phyloP scores from a whole-genome alignment of 140 eudicot genomes.

The Ambrosia hybrid region DNA sequence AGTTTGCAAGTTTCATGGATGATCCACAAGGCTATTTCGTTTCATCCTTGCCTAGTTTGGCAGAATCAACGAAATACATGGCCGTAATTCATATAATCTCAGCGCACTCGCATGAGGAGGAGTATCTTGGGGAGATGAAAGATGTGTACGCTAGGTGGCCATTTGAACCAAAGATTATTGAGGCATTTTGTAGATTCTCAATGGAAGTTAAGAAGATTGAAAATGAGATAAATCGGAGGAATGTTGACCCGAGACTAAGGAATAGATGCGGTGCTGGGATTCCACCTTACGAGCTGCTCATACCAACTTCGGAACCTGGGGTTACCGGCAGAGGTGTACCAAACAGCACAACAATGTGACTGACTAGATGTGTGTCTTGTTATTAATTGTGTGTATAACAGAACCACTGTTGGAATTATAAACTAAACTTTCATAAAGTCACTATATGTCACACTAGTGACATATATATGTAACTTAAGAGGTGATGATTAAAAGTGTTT shows the following conservation, averaged over 20 bases:
- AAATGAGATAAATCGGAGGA: constrained; percentile 26
- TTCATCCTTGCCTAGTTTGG: constrained; percentile 48
- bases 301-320: too few relatives aligned
- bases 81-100: constrained; percentile 52
- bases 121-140: constrained; percentile 58
- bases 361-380: too few relatives aligned
- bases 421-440: too few relatives aligned
- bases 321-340: constrained; percentile 27
- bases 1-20: background rate
- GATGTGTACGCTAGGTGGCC: constrained; percentile 46
- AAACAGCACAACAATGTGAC: too few relatives aligned
- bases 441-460: too few relatives aligned
- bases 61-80: constrained; percentile 50
- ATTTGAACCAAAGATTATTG: constrained; percentile 49
- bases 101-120: constrained; percentile 58
- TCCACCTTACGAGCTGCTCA: too few relatives aligned
- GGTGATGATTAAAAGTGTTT: too few relatives aligned
- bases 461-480: too few relatives aligned
- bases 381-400: too few relatives aligned
- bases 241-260: too few relatives aligned
- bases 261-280: too few relatives aligned
- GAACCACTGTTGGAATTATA: too few relatives aligned
- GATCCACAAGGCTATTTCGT: constrained; percentile 73
- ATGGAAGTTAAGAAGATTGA: constrained; percentile 45
- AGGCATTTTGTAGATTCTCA: constrained; percentile 47